These are phyloP conservation scores for Penicillium sp. DNA, from an alignment of 2,329 filamentous ascomycete genomes.

Conservation along the genomic window DNA sequence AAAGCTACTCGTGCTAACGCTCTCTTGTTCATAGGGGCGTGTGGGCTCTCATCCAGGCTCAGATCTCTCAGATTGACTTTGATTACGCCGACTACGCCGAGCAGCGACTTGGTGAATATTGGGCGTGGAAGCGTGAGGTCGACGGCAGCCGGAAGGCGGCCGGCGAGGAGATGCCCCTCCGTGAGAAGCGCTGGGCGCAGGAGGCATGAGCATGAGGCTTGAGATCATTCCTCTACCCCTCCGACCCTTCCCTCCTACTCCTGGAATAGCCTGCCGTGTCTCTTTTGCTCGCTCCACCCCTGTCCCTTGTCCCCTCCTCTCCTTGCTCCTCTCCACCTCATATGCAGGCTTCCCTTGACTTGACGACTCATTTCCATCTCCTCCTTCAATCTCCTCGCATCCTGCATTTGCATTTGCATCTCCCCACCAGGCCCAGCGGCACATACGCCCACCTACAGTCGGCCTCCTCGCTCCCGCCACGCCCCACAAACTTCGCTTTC, in stretches of 20 bases:
- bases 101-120: conserved; percentile 83
- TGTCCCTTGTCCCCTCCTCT: neutral
- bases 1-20: conserved; percentile 2
- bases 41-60: conserved; percentile 93
- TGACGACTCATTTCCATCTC: neutral
- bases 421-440: conserved; percentile 5
- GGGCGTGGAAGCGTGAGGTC: conserved; percentile 79
- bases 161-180: conserved; percentile 65
- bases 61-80: conserved; percentile 93
- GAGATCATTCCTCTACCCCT: neutral
- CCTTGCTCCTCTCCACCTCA: neutral
- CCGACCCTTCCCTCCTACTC: neutral
- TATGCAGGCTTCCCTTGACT: neutral
- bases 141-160: conserved; percentile 61
- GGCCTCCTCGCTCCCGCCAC: conserved; percentile 2
- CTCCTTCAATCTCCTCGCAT: neutral
- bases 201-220: conserved; percentile 36
- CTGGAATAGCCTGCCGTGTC: neutral
- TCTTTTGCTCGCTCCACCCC: neutral
- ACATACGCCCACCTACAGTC: neutral
- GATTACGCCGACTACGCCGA: conserved; percentile 94
- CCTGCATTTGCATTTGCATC: conserved; percentile 7
- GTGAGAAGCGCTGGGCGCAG: conserved; percentile 80
- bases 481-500: conserved; percentile 3
- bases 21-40: conserved; percentile 68